Conservation (phyloP, 1,284 basidiomycete species). For the Rhodotorula sp. region DNA sequence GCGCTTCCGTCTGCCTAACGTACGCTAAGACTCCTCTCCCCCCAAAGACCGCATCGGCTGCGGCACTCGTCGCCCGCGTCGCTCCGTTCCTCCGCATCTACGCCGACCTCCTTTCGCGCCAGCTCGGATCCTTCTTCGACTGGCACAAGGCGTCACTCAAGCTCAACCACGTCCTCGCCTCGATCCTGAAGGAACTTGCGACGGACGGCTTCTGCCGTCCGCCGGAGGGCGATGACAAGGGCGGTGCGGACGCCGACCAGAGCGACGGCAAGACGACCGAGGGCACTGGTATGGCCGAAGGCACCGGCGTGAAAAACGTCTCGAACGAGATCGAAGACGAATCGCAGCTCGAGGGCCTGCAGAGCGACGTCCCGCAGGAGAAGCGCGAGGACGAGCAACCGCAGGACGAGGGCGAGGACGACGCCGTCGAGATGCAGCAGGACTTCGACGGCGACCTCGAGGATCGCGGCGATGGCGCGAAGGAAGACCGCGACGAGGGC, state of each 20-base stretch:
- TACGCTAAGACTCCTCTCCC: too few relatives aligned
- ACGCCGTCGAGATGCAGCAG: constrained; percentile 56
- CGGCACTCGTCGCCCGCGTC: constrained; percentile 52
- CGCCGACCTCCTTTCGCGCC: constrained; percentile 58
- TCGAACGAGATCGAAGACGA: constrained; percentile 93
- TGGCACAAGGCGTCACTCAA: constrained; percentile 85
- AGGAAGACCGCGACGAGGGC: constrained; percentile 59
- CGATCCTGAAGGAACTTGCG: constrained; percentile 71
- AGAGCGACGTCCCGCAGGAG: constrained; percentile 67
- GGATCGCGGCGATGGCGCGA: constrained; percentile 69
- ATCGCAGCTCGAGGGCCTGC: constrained; percentile 91
- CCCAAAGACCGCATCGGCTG: not conserved
- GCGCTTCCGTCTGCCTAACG: not conserved
- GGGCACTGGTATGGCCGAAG: constrained; percentile 84
- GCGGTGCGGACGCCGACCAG: constrained; percentile 55
- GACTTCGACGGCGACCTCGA: constrained; percentile 54
- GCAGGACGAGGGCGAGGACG: constrained; percentile 57
- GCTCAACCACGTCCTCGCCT: constrained; percentile 74
- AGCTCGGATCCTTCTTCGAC: constrained; percentile 60
- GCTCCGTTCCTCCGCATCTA: constrained; percentile 70
- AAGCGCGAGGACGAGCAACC: constrained; percentile 65
- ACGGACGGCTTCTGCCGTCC: constrained; percentile 92
- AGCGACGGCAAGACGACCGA: constrained; percentile 60
- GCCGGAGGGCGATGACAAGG: constrained; percentile 59
- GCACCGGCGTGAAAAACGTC: constrained; percentile 78